These are phyloP conservation scores for Ustilago lituana DNA, from an alignment of 1,284 basidiomycete species.

Conservation along the genomic window DNA sequence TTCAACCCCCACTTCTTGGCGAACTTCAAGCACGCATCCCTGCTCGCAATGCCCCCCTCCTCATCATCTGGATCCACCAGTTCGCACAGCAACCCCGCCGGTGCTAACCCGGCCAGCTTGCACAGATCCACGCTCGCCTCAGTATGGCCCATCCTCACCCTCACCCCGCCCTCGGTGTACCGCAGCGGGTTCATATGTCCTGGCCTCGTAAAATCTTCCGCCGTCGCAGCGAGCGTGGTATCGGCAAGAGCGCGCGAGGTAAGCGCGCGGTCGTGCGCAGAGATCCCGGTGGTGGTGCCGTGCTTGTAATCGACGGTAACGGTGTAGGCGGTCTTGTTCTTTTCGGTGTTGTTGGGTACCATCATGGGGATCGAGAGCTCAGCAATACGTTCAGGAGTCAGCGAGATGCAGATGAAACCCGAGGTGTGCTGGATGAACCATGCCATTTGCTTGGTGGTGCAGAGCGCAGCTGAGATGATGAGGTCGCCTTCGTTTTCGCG, in stretches of 20 bases:
- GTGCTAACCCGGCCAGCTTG: slow-evolving; percentile 78
- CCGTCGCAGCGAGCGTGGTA: slow-evolving; percentile 15
- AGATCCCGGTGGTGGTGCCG: slow-evolving; percentile 96
- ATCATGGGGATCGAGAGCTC: slow-evolving; percentile 92
- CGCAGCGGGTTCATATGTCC: slow-evolving; percentile 95
- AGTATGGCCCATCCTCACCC: slow-evolving; percentile 89
- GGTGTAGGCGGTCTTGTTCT: slow-evolving; percentile 94
- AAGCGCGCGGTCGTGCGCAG: slow-evolving; percentile 90
- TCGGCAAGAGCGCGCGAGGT: slow-evolving; percentile 82
- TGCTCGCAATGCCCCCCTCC: slow-evolving; percentile 92
- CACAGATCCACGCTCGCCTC: slow-evolving; percentile 92
- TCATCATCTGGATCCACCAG: slow-evolving; percentile 88
- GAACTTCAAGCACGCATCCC: slow-evolving; percentile 90
- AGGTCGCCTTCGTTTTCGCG: slow-evolving; percentile 67
- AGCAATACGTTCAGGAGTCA: slow-evolving; percentile 79
- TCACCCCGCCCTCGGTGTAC: slow-evolving; percentile 84
- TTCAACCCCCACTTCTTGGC: slow-evolving; percentile 90
- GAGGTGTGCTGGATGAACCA: slow-evolving; percentile 91
- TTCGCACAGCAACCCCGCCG: slow-evolving; percentile 90
- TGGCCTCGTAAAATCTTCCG: slow-evolving; percentile 85
- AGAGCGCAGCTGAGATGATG: slow-evolving; percentile 59
- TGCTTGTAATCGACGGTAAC: slow-evolving; percentile 91
- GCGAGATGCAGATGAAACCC: slow-evolving; percentile 91
- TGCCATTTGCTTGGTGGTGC: slow-evolving; percentile 96
- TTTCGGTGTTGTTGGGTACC: slow-evolving; percentile 88